These are phyloP conservation scores for Boletus sp. DNA, from an alignment of 1,284 basidiomycete genomes.

Conservation along the genomic window DNA sequence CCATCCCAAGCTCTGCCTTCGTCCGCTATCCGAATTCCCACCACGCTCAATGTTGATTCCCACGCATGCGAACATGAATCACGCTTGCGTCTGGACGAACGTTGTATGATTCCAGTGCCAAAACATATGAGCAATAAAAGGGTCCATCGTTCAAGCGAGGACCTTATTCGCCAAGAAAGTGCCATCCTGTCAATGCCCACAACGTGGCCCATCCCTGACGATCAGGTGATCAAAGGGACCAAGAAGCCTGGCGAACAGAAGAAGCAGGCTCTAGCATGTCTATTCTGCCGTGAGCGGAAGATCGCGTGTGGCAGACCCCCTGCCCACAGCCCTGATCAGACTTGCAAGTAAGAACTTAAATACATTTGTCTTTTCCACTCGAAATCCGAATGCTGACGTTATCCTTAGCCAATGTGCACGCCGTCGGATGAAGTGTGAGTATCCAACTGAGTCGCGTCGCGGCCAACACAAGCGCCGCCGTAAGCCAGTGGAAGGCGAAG, in stretches of 20 bases:
- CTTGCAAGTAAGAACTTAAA: slow-evolving; percentile 36
- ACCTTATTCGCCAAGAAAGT: slow-evolving; percentile 31
- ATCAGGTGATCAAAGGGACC: slow-evolving; percentile 31
- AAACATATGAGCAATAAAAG: slow-evolving; percentile 31
- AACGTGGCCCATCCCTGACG: slow-evolving; percentile 37
- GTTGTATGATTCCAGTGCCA: slow-evolving; percentile 17
- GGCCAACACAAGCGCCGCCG: slow-evolving; percentile 47
- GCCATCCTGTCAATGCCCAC: slow-evolving; percentile 24
- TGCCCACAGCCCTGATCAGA: slow-evolving; percentile 32
- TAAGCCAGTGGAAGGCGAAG: slow-evolving; percentile 29
- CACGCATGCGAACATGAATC: slow-evolving; percentile 22
- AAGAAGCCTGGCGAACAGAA: slow-evolving; percentile 38
- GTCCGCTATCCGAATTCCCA: slow-evolving; percentile 16
- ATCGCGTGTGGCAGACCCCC: slow-evolving; percentile 38
- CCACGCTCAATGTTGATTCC: slow-evolving; percentile 14
- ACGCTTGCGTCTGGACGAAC: slow-evolving; percentile 26
- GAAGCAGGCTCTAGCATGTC: slow-evolving; percentile 38
- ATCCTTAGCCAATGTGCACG: slow-evolving; percentile 44
- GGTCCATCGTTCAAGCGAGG: slow-evolving; percentile 30
- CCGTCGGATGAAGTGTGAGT: slow-evolving; percentile 45
- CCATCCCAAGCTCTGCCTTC: slow-evolving; percentile 23
- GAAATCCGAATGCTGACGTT: slow-evolving; percentile 23
- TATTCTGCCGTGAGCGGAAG: slow-evolving; percentile 39
- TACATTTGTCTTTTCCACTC: slow-evolving; percentile 1
- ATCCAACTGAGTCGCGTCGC: slow-evolving; percentile 50